Base-by-base conservation (phyloP, 345 rosid species). In the Dipteronia sinensis region DNA sequence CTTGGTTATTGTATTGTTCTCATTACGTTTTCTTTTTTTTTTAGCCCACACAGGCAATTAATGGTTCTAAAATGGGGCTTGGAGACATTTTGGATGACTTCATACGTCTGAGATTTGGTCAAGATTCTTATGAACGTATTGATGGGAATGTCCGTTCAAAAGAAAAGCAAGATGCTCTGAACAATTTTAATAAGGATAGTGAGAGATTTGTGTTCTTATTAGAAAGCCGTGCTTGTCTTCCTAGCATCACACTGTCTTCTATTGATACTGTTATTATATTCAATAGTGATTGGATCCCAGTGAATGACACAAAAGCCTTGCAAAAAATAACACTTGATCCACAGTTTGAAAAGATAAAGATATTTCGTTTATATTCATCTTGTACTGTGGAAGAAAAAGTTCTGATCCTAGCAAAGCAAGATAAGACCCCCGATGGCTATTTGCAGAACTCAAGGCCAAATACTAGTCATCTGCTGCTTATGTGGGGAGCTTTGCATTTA, bases 1-100 rank as follows among this genome's bases (percentile, higher is more conserved):
- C 13, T 72, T 56, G 62, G 59, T 70, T 23, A 23, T 58, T 53
- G 1, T 31, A 10, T 56, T 72, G 13, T 84, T 83, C 65, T 76
- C 22, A 75, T 75, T 2, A 75, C 29, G 20, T 51, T 78, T 75
- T 75, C 19, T 34, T 65, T 67, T 31, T 65, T 42, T 10, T 0
- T 65, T 16, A 65, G 42, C 9, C 42, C 62, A 66, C 74, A 49
- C 97, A 96, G 98, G 85, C 87, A 56, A 78, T 84, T 76, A 80
- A 90, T 71, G 85, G 82, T 71, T 82, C 81, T 80, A 92, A 82
- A 75, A 88, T 81, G 82, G 81, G 87, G 80, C 16, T 89, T 80
- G 95, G 93, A 78, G 94, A 92, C 87, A 87, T 96, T 78, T 86
- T 96, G 84, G 99, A 96, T 81, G 97, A 94, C 83, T 87, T 89